Evolutionary conservation across 768 basidiomycete genomes (phyloP).

Genomic region (Lenzites betulinus): DNA sequence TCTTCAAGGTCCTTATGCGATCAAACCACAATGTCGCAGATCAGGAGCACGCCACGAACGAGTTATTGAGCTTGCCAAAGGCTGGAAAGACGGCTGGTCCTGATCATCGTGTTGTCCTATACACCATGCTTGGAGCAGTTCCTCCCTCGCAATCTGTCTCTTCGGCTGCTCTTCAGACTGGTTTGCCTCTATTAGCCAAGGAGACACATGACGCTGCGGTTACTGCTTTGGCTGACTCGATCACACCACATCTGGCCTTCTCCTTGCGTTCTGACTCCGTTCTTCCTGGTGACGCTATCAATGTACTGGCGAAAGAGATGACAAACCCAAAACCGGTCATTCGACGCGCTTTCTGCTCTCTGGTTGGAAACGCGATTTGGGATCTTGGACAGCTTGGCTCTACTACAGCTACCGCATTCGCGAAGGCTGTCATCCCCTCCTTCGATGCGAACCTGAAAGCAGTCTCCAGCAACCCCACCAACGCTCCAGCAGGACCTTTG

Average conservation of each 20-base stretch:
- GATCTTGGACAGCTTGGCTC: constrained; percentile 41
- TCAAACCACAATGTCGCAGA: constrained; percentile 40
- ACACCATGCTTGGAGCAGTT: constrained; percentile 69
- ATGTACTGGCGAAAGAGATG: constrained; percentile 72
- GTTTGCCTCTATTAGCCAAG: constrained; percentile 57
- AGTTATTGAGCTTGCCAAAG: constrained; percentile 74
- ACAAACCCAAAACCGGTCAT: constrained; percentile 60
- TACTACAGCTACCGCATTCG: constrained; percentile 51
- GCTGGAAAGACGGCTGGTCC: constrained; percentile 84
- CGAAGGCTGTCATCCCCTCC: constrained; percentile 53
- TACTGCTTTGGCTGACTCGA: constrained; percentile 50
- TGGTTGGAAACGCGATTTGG: constrained; percentile 66
- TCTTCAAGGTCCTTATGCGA: constrained; percentile 54
- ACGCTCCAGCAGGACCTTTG: constrained; percentile 61
- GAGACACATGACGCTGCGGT: constrained; percentile 77
- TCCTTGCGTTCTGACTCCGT: constrained; percentile 46
- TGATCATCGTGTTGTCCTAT: constrained; percentile 82
- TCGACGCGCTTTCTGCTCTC: constrained; percentile 61
- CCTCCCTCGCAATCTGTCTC: constrained; percentile 53
- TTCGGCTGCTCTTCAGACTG: constrained; percentile 41
- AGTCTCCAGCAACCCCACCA: constrained; percentile 61
- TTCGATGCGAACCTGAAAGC: constrained; percentile 74
- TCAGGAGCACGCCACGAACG: constrained; percentile 51
- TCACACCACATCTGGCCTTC: constrained; percentile 61
- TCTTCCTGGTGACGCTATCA: constrained; percentile 45